Percentiles rank a stretch among this genome's conserved stretches.
phyloP scores from a whole-genome alignment of 2,329 filamentous ascomycete species.

The Monilinia aucupariae region DNA sequence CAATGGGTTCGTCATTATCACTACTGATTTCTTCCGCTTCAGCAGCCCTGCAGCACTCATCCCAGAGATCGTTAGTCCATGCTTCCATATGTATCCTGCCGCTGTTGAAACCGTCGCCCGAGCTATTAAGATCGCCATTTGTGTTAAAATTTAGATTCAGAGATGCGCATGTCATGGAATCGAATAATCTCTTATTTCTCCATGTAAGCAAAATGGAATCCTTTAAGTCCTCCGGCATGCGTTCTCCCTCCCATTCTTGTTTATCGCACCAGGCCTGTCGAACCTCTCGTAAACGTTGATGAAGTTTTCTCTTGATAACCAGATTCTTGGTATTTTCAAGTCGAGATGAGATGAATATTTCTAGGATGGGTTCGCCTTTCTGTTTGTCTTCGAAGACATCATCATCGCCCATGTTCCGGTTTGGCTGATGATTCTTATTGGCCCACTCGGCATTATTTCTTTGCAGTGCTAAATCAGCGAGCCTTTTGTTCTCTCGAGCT shows the following conservation, averaged over 20 bases:
- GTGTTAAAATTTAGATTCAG: slow-evolving; percentile 53
- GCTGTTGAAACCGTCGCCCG: slow-evolving; percentile 42
- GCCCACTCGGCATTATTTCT: slow-evolving; percentile 17
- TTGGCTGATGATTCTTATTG: slow-evolving; percentile 19
- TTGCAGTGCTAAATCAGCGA: slow-evolving; percentile 20
- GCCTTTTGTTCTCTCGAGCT: slow-evolving; percentile 29
- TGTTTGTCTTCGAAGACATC: slow-evolving; percentile 21
- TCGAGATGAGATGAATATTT: slow-evolving; percentile 63
- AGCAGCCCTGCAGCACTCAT: slow-evolving; percentile 30
- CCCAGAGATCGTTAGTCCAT: slow-evolving; percentile 63
- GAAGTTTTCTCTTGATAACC: slow-evolving; percentile 60
- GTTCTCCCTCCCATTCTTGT: slow-evolving; percentile 46
- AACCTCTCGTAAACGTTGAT: slow-evolving; percentile 62
- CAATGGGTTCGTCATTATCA: slow-evolving; percentile 25
- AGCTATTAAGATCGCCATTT: slow-evolving; percentile 29
- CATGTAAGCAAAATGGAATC: slow-evolving; percentile 70
- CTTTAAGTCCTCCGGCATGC: slow-evolving; percentile 39
- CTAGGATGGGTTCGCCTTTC: slow-evolving; percentile 38
- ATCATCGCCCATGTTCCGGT: neutral
- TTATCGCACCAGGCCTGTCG: slow-evolving; percentile 63
- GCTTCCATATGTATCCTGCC: slow-evolving; percentile 68
- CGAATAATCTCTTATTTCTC: slow-evolving; percentile 66
- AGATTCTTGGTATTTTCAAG: slow-evolving; percentile 57
- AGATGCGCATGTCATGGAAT: slow-evolving; percentile 65
- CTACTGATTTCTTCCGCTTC: slow-evolving; percentile 23